A percentile compares a stretch with the other conserved stretches of the same genome.
Evolutionary conservation across 352 stramenopile species (phyloP).

Genomic region (Pythium grandisporangium): DNA sequence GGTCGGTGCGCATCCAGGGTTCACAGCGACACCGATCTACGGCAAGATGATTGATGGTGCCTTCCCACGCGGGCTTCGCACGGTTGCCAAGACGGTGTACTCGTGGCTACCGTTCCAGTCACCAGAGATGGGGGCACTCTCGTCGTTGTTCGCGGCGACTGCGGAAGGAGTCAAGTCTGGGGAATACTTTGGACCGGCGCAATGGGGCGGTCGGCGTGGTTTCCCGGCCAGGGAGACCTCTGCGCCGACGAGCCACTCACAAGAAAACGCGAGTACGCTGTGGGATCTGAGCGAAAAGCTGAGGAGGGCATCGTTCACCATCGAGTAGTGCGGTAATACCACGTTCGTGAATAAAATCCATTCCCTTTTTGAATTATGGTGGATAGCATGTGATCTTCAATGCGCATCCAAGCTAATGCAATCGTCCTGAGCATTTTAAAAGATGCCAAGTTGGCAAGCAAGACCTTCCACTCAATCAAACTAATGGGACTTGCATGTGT

Average conservation of each 20-base stretch:
- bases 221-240: constrained; percentile 1
- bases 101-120: constrained; percentile 5
- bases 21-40: neutral
- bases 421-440: too few relatives aligned
- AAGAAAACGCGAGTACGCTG: constrained; percentile 5
- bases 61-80: neutral
- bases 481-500: too few relatives aligned
- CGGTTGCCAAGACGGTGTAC: neutral
- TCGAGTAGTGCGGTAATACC: too few relatives aligned
- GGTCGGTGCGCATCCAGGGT: constrained; percentile 12
- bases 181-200: constrained; percentile 16
- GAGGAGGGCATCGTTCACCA: constrained; percentile 6
- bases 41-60: constrained; percentile 6
- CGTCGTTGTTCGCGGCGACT: constrained; percentile 10
- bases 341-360: too few relatives aligned
- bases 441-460: too few relatives aligned
- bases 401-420: too few relatives aligned
- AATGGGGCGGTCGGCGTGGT: constrained; percentile 21
- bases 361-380: too few relatives aligned
- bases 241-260: constrained; percentile 2
- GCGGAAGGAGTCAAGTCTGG: constrained; percentile 4
- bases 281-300: constrained; percentile 13
- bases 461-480: too few relatives aligned
- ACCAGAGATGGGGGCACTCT: constrained; percentile 2
- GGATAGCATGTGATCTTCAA: too few relatives aligned